Evolutionary conservation across 1,284 basidiomycete genomes (phyloP).

Genomic region (Trametes pubescens): DNA sequence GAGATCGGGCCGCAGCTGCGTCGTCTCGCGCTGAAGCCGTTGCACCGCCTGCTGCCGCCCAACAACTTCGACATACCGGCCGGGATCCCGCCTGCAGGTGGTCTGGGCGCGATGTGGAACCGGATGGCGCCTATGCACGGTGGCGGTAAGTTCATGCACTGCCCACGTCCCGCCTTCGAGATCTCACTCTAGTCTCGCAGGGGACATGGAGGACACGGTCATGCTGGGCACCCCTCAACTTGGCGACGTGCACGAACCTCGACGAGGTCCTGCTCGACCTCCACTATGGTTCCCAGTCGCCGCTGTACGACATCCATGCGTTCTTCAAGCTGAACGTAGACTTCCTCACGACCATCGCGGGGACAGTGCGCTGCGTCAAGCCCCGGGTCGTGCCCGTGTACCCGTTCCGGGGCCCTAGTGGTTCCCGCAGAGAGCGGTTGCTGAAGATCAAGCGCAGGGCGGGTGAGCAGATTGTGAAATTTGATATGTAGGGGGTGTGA

Average conservation of each 20-base stretch:
- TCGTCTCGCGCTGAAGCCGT: slow-evolving; percentile 1
- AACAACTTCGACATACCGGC: neutral
- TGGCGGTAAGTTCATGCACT: neutral
- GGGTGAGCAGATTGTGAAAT: slow-evolving; percentile 75
- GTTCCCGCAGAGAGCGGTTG: too few species aligned
- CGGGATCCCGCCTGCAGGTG: neutral
- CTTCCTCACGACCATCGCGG: neutral
- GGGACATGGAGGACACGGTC: neutral
- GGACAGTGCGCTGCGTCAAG: slow-evolving; percentile 1
- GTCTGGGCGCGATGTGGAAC: neutral
- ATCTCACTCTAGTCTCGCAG: neutral
- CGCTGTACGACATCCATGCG: neutral
- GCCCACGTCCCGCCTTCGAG: neutral
- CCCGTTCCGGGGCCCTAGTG: neutral
- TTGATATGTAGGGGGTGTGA: slow-evolving; percentile 56
- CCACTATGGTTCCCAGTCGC: neutral
- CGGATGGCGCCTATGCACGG: neutral
- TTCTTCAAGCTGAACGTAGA: slow-evolving; percentile 13
- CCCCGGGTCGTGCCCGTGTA: neutral
- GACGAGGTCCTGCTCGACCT: slow-evolving; percentile 6
- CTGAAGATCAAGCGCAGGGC: slow-evolving; percentile 77
- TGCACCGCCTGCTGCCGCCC: neutral
- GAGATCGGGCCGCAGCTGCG: slow-evolving; percentile 6
- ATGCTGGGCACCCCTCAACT: slow-evolving; percentile 2
- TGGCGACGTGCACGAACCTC: slow-evolving; percentile 7